Evolutionary conservation across 2,329 filamentous ascomycete genomes (phyloP), one percentile per base, ranked within the genome.

Genomic region (Rhynchosporium agropyri): DNA sequence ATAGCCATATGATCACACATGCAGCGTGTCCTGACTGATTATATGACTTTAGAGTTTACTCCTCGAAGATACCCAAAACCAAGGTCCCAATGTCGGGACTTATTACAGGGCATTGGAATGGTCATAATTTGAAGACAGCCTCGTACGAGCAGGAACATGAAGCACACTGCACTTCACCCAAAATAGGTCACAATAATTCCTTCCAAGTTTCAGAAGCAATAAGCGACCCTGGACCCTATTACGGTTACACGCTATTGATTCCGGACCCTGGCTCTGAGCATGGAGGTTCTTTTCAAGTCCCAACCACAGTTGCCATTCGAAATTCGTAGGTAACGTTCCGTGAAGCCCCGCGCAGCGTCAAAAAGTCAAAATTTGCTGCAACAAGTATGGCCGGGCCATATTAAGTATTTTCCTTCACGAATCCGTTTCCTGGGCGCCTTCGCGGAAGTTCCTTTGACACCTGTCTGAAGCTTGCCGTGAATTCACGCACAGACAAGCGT

Each of bases 401-500:
- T 38, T 53, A 20, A 53, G 33, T 33, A 15, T 38, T 53, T 53
- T 53, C 4, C 36, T 20, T 20, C 28, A 20, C n/a, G 50, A 53
- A n/a, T 33, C 33, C 26, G 26, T 53, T 43, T 43, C 42, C 13
- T 20, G 20, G 42, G 42, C 42, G 42, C 42, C 42, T 42, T 42
- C 40, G 6, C n/a, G 26, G 29, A 26, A 43, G 12, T 43, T 42
- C 28, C n/a, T 42, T 38, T 56, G 20, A 20, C 20, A 20, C 20
- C 20, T 20, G 20, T 20, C 20, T 20, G 20, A 29, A 15, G 28
- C 28, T n/a, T 3, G 36, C 4, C 42, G 13, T 43, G 36, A 20
- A 31, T 5, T 56, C 36, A 43, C 53, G 53, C 53, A 56, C 36
- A 43, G 38, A 38, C 53, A 26, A 56, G 53, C 36, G 10, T 43